A percentile compares a stretch with the other conserved stretches of the same genome.
These are phyloP conservation scores for Chytriomyces sp. DNA, from an alignment of 192 early-diverging fungal genomes.

Conservation along the genomic window DNA sequence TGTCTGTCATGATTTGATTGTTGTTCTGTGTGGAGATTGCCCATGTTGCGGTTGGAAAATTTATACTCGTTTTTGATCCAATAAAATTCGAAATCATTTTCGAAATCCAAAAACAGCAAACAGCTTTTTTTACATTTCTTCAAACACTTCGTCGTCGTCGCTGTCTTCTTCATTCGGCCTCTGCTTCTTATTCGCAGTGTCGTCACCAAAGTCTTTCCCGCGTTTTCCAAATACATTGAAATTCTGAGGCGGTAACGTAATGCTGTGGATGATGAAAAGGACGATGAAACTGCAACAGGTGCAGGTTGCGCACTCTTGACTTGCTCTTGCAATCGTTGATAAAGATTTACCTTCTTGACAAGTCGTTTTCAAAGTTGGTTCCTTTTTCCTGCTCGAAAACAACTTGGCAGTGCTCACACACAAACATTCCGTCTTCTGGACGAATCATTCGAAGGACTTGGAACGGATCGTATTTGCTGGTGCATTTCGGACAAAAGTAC, in stretches of 20 bases:
- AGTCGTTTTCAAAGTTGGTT: conserved; percentile 34
- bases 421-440: conserved; percentile 28
- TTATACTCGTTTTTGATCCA: no score
- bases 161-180: conserved; percentile 11
- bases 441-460: background rate
- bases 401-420: conserved; percentile 26
- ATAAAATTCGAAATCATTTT: no score
- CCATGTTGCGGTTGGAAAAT: no score
- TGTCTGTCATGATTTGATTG: background rate
- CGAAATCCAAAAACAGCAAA: no score
- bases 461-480: conserved; percentile 20
- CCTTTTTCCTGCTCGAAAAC: conserved; percentile 27
- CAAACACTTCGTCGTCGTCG: conserved; percentile 20
- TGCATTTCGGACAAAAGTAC: conserved; percentile 42
- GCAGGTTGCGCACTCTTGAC: no score
- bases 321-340: background rate
- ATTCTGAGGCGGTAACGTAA: no score
- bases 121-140: conserved; percentile 2
- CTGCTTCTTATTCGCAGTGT: conserved; percentile 3
- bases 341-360: conserved; percentile 8
- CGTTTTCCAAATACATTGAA: no score
- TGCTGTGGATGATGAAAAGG: no score
- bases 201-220: background rate
- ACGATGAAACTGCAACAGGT: no score
- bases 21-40: no score